Conservation (phyloP, 1,139 yeast species). For the Hansenula sp. region DNA sequence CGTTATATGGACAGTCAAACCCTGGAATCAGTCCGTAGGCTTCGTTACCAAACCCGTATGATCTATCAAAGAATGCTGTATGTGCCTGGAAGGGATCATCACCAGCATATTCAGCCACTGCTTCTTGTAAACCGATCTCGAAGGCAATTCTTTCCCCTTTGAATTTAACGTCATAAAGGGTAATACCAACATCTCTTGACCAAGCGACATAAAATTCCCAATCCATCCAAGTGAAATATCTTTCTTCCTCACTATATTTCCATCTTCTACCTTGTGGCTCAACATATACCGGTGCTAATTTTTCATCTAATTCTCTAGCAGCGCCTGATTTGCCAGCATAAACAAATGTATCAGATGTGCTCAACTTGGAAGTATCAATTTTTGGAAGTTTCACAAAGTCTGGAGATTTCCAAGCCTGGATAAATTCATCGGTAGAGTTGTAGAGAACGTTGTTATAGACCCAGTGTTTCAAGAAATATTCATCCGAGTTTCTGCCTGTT, state of each 20-base stretch:
- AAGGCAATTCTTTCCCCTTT: constrained; percentile 24
- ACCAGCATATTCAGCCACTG: constrained; percentile 25
- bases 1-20: constrained; percentile 24
- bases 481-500: constrained; percentile 18
- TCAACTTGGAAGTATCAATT: constrained; percentile 4
- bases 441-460: constrained; percentile 18
- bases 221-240: constrained; percentile 26
- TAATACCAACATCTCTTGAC: constrained; percentile 21
- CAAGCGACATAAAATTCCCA: constrained; percentile 24
- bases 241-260: constrained; percentile 19
- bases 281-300: constrained; percentile 16
- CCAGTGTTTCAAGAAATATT: constrained; percentile 14
- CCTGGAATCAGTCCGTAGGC: constrained; percentile 24
- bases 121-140: constrained; percentile 24
- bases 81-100: constrained; percentile 25
- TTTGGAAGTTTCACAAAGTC: constrained; percentile 14
- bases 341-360: not conserved
- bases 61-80: constrained; percentile 19
- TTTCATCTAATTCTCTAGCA: constrained; percentile 20
- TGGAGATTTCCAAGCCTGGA: constrained; percentile 16
- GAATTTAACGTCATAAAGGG: constrained; percentile 22
- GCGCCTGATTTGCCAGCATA: constrained; percentile 2
- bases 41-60: constrained; percentile 24
- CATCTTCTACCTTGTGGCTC: constrained; percentile 25
- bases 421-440: constrained; percentile 19